A percentile compares a stretch with the other conserved stretches of the same genome.
Conservation (phyloP, 345 rosid genomes). For the Eutrema japonicum region DNA sequence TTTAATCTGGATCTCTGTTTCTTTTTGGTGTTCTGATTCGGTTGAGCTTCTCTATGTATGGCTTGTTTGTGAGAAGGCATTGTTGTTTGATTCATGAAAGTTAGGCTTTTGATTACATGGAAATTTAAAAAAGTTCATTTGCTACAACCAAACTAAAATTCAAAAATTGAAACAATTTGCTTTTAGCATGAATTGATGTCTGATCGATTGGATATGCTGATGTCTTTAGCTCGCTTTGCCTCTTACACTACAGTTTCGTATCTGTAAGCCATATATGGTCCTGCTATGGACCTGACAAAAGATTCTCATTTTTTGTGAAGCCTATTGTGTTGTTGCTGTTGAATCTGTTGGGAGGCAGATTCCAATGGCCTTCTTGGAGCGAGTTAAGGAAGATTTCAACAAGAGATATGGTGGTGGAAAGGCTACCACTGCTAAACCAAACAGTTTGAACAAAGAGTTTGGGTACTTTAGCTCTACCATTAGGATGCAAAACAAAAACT, state of each 20-base stretch:
- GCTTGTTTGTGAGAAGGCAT: constrained; percentile 2
- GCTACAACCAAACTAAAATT: not conserved
- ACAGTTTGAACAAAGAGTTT: constrained; percentile 78
- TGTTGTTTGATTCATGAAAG: not conserved
- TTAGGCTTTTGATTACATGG: not conserved
- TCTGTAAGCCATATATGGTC: not conserved
- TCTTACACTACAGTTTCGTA: not conserved
- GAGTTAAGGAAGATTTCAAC: constrained; percentile 80
- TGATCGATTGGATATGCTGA: not conserved
- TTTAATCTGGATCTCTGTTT: not conserved
- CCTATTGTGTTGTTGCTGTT: constrained; percentile 88
- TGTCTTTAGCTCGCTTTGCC: not conserved
- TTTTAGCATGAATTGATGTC: not conserved
- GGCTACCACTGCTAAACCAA: constrained; percentile 75
- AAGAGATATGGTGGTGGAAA: constrained; percentile 90
- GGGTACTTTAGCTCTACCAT: constrained; percentile 46
- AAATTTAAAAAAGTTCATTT: not conserved
- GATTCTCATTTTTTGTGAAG: constrained; percentile 46
- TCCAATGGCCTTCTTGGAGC: constrained; percentile 86
- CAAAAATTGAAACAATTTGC: not conserved
- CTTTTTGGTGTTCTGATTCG: not conserved
- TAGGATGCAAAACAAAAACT: not conserved
- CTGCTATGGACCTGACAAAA: constrained; percentile 4
- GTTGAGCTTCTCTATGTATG: not conserved
- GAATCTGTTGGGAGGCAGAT: constrained; percentile 88